These are phyloP conservation scores for Keithomyces neogunnii DNA, from an alignment of 2,329 filamentous ascomycete species.

Conservation along the genomic window DNA sequence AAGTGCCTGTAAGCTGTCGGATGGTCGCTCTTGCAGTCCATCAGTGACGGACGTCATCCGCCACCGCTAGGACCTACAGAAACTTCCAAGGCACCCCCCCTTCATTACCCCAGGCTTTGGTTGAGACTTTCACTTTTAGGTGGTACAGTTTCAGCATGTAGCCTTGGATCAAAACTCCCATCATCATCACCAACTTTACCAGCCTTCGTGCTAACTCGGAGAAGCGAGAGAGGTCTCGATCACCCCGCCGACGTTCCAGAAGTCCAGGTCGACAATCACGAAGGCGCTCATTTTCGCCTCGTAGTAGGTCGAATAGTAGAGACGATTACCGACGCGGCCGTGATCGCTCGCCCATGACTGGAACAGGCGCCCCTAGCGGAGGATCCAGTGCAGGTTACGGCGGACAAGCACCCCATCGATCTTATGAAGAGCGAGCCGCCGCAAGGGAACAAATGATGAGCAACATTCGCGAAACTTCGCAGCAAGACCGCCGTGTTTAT, in stretches of 20 bases:
- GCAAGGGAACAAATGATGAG: slow-evolving; percentile 96
- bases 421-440: slow-evolving; percentile 72
- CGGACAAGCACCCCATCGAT: slow-evolving; percentile 55
- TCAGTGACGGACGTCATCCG: too few relatives aligned
- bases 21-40: neutral
- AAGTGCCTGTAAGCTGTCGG: neutral
- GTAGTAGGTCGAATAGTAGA: slow-evolving; percentile 66
- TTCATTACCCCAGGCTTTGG: too few relatives aligned
- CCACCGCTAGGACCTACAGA: too few relatives aligned
- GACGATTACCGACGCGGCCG: slow-evolving; percentile 67
- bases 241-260: slow-evolving; percentile 74
- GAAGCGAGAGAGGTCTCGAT: slow-evolving; percentile 78
- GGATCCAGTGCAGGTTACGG: slow-evolving; percentile 61
- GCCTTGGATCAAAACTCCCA: too few relatives aligned
- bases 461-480: slow-evolving; percentile 85
- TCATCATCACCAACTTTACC: neutral
- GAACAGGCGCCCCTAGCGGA: slow-evolving; percentile 58
- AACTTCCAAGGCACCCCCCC: too few relatives aligned
- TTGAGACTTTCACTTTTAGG: too few relatives aligned
- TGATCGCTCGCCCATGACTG: slow-evolving; percentile 82
- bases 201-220: slow-evolving; percentile 18
- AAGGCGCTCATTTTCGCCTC: slow-evolving; percentile 71
- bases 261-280: slow-evolving; percentile 63
- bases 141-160: too few relatives aligned
- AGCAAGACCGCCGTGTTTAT: slow-evolving; percentile 98